Percentiles rank a stretch among this genome's conserved stretches.
Conservation (phyloP, 108 stramenopile species). For the Discostella stelligeroides region DNA sequence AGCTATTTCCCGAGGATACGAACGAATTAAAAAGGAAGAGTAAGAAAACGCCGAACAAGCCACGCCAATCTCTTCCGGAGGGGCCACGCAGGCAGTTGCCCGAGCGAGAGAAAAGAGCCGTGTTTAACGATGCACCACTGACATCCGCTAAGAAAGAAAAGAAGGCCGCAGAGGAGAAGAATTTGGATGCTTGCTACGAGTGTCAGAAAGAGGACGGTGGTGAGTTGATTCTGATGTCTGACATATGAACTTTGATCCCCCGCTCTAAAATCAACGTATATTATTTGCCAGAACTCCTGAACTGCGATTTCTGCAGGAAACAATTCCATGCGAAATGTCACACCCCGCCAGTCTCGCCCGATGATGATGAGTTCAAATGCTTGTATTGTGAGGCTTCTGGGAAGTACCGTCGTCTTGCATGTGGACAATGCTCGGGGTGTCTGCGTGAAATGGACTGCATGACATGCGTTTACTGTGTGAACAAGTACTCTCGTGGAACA, state of each 20-base stretch:
- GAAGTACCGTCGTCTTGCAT: slow-evolving; percentile 33
- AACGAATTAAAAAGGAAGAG: slow-evolving; percentile 13
- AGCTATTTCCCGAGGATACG: slow-evolving; percentile 14
- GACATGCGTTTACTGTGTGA: slow-evolving; percentile 31
- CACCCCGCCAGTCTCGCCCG: not conserved
- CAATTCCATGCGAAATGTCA: too few relatives aligned
- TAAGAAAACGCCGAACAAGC: slow-evolving; percentile 5
- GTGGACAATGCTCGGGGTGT: slow-evolving; percentile 37
- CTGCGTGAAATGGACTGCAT: slow-evolving; percentile 21
- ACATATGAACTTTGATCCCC: too few relatives aligned
- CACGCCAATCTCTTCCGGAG: slow-evolving; percentile 7
- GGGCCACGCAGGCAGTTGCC: slow-evolving; percentile 38
- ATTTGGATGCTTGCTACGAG: slow-evolving; percentile 23
- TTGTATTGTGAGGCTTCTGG: too few relatives aligned
- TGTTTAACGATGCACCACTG: not conserved
- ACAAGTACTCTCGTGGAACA: slow-evolving; percentile 2
- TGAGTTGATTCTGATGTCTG: too few relatives aligned
- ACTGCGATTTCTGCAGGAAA: too few relatives aligned
- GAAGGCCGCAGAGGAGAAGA: slow-evolving; percentile 18
- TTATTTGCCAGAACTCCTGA: too few relatives aligned
- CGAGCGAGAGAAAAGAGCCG: slow-evolving; percentile 15
- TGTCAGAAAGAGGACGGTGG: too few relatives aligned
- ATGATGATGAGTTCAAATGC: slow-evolving; percentile 17
- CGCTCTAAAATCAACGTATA: too few relatives aligned
- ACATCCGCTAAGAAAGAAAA: slow-evolving; percentile 2